Evolutionary conservation across 331 rosid species (phyloP).

Genomic region (Quercus tomentella): DNA sequence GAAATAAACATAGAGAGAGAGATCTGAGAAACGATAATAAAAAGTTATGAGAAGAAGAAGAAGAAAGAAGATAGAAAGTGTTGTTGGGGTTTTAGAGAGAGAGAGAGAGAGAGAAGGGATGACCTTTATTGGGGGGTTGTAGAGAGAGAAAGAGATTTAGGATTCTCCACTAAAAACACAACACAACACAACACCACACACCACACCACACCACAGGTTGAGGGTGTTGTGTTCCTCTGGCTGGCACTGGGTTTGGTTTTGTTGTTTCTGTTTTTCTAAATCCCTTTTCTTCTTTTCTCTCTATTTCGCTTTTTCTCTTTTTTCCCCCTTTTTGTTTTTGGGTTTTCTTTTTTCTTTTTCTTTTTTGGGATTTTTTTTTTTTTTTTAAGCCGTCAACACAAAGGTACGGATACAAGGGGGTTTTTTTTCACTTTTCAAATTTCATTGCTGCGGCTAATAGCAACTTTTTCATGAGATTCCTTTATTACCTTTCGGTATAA

Average conservation of each 20-base stretch:
- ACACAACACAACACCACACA: no score
- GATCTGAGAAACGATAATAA: constrained; percentile 8
- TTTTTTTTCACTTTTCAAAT: no score
- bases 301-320: neutral
- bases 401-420: no score
- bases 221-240: neutral
- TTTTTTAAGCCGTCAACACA: neutral
- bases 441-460: no score
- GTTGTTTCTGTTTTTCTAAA: neutral
- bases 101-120: neutral
- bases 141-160: constrained; percentile 18
- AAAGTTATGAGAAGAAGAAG: neutral
- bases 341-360: neutral
- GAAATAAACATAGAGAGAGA: neutral
- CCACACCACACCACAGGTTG: no score
- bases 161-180: neutral
- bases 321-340: neutral
- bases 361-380: neutral
- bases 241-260: neutral
- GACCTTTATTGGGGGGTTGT: neutral
- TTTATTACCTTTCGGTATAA: no score
- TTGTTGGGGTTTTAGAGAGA: neutral
- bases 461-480: no score
- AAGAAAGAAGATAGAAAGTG: neutral
- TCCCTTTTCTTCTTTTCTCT: no score